Evolutionary conservation across 306 rosid genomes (phyloP).

Genomic region (Sphenostylis stenocarpa): DNA sequence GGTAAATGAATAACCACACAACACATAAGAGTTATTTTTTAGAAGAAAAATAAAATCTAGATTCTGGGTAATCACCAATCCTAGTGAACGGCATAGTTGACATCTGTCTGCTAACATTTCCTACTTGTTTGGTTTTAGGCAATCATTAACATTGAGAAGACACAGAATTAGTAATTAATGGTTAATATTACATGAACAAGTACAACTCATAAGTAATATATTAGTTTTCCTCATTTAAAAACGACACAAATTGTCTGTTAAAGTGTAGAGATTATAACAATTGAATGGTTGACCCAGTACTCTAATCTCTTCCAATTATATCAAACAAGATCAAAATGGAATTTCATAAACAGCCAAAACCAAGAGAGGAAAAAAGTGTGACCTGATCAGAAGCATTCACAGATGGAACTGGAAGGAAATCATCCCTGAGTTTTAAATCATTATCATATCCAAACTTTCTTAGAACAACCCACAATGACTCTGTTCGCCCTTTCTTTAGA

Average conservation of each 20-base stretch:
- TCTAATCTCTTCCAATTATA: slow-evolving; percentile 11
- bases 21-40: background rate
- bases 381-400: slow-evolving; percentile 83
- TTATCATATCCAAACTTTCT: slow-evolving; percentile 85
- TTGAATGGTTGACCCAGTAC: slow-evolving; percentile 4
- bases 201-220: slow-evolving; percentile 4
- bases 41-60: slow-evolving; percentile 11
- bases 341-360: slow-evolving; percentile 21
- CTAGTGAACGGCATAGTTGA: slow-evolving; percentile 10
- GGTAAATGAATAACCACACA: background rate
- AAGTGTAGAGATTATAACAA: slow-evolving; percentile 14
- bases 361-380: background rate
- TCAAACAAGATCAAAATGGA: slow-evolving; percentile 26
- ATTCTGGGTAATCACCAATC: background rate
- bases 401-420: slow-evolving; percentile 64
- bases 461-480: slow-evolving; percentile 83
- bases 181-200: slow-evolving; percentile 2
- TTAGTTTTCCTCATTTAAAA: slow-evolving; percentile 14
- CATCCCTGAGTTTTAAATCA: slow-evolving; percentile 72
- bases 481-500: slow-evolving; percentile 75
- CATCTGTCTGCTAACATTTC: background rate
- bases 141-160: slow-evolving; percentile 11
- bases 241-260: background rate
- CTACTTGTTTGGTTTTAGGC: background rate
- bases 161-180: slow-evolving; percentile 12